Evolutionary conservation across 2,329 filamentous ascomycete genomes (phyloP).

Genomic region (Sporothrix brunneoviolacea): DNA sequence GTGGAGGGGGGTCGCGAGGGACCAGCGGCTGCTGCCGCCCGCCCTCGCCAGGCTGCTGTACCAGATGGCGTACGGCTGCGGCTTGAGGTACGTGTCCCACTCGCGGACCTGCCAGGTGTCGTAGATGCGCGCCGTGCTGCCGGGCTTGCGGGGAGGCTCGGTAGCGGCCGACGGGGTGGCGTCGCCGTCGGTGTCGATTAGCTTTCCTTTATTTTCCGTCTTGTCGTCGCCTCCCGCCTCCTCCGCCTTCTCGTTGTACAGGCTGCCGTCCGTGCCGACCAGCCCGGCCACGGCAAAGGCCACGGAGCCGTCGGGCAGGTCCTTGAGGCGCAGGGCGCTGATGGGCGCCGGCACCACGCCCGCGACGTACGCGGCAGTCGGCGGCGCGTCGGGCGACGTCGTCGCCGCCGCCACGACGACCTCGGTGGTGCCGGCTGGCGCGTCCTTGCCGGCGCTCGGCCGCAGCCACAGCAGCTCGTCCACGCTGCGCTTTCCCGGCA

Average conservation of each 20-base stretch:
- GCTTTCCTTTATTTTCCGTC: no score
- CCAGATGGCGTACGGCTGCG: slow-evolving; percentile 31
- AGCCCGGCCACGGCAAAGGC: slow-evolving; percentile 31
- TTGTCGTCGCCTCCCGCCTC: neutral
- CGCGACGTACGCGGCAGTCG: slow-evolving; percentile 19
- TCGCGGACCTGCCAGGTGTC: slow-evolving; percentile 28
- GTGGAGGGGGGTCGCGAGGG: slow-evolving; percentile 24
- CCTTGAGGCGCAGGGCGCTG: slow-evolving; percentile 28
- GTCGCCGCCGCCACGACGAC: slow-evolving; percentile 25
- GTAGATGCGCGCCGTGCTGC: slow-evolving; percentile 28
- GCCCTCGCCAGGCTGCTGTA: slow-evolving; percentile 27
- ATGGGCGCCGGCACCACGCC: slow-evolving; percentile 29
- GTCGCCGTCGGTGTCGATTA: no score
- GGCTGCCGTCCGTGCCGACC: slow-evolving; percentile 24
- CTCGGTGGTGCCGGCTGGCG: slow-evolving; percentile 28
- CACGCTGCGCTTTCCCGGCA: slow-evolving; percentile 27
- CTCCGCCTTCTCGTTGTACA: slow-evolving; percentile 25
- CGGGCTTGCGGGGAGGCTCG: no score
- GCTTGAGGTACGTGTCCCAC: slow-evolving; percentile 28
- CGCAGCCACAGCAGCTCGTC: slow-evolving; percentile 29
- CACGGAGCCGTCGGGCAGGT: slow-evolving; percentile 28
- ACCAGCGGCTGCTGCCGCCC: slow-evolving; percentile 24
- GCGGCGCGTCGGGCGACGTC: neutral
- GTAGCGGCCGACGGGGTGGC: no score
- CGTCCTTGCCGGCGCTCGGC: slow-evolving; percentile 17